phyloP scores from a whole-genome alignment of 176 grass and related monocot genomes.

The Lolium multiflorum region DNA sequence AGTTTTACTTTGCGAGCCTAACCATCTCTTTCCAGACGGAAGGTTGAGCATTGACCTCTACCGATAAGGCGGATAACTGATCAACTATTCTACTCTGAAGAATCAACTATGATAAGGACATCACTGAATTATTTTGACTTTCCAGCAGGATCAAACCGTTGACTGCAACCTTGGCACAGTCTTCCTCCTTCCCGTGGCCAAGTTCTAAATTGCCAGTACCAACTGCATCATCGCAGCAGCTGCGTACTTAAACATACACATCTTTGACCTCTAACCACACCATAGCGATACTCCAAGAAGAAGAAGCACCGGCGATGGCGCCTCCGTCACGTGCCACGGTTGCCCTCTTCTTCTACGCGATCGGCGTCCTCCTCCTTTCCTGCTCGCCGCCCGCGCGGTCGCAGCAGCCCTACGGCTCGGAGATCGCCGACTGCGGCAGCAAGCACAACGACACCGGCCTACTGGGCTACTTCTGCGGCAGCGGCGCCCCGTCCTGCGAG shows the following conservation, averaged over 20 bases:
- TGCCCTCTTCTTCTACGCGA: neutral
- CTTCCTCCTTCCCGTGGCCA: neutral
- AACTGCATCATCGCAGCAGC: neutral
- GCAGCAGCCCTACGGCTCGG: slow-evolving; percentile 60
- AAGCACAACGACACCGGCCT: slow-evolving; percentile 56
- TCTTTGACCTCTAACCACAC: neutral
- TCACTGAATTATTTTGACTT: neutral
- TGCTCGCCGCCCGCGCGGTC: neutral
- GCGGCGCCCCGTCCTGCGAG: slow-evolving; percentile 43
- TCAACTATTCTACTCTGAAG: neutral
- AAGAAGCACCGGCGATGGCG: slow-evolving; percentile 29
- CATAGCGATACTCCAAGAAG: neutral
- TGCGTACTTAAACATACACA: neutral
- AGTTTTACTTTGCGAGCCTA: no score
- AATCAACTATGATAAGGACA: neutral
- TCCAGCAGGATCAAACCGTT: neutral
- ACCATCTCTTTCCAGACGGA: no score
- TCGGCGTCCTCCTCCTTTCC: slow-evolving; percentile 10
- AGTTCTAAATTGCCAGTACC: neutral
- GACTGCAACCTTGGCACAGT: neutral
- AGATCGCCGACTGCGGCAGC: slow-evolving; percentile 38
- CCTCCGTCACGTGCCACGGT: neutral
- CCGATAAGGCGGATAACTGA: neutral
- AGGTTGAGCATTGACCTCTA: neutral
- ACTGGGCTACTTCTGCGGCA: slow-evolving; percentile 71